These are phyloP conservation scores for Panaeolus cyanescens DNA, from an alignment of 768 basidiomycete genomes.

Conservation along the genomic window DNA sequence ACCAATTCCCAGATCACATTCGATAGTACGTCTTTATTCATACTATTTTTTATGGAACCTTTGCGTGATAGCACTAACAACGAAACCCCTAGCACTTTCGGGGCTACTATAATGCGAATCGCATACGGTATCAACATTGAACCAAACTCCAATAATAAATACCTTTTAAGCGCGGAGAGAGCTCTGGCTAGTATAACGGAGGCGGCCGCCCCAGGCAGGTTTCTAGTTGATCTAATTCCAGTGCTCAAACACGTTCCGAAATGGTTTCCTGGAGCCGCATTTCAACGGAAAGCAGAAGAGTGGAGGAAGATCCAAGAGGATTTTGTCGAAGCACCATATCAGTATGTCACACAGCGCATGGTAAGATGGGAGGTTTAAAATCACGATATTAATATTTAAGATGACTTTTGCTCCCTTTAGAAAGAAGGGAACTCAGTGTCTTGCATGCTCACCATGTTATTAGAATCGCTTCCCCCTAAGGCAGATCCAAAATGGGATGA, in stretches of 20 bases:
- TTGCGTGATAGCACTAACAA: neutral
- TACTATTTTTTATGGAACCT: too few relatives aligned
- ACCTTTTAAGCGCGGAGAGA: constrained; percentile 16
- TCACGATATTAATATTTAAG: too few relatives aligned
- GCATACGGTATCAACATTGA: constrained; percentile 30
- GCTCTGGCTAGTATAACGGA: constrained; percentile 18
- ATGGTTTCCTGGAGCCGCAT: constrained; percentile 51
- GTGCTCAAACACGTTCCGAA: constrained; percentile 41
- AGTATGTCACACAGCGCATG: constrained; percentile 29
- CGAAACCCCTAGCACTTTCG: constrained; percentile 8
- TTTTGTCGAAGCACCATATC: constrained; percentile 38
- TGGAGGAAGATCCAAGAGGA: constrained; percentile 33
- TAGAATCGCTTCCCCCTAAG: too few relatives aligned
- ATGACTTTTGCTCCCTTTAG: too few relatives aligned
- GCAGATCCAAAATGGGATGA: too few relatives aligned
- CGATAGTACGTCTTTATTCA: constrained; percentile 8
- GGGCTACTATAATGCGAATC: constrained; percentile 24
- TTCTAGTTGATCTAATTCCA: constrained; percentile 31
- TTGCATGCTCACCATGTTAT: too few relatives aligned
- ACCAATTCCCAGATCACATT: constrained; percentile 13
- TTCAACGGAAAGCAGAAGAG: constrained; percentile 38
- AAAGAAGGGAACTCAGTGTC: too few relatives aligned
- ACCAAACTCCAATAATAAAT: constrained; percentile 24
- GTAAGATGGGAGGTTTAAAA: constrained; percentile 24
- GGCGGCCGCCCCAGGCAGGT: constrained; percentile 26